Percentiles rank a stretch among this genome's conserved stretches.
Evolutionary conservation across 345 rosid genomes (phyloP).

Genomic region (Eutrema heterophyllum): DNA sequence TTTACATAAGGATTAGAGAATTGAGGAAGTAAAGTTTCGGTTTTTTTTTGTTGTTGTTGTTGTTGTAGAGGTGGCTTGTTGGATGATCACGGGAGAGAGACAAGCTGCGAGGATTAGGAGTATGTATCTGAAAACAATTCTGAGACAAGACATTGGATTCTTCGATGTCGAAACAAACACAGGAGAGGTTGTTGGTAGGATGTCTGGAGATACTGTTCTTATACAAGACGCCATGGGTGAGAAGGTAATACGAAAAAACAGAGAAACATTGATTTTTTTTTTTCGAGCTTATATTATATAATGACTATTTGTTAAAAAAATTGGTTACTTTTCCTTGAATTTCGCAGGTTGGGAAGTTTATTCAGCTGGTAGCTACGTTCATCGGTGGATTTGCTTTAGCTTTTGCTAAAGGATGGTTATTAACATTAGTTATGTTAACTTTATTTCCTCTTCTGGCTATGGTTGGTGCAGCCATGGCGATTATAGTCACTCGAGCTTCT

Average conservation of each 20-base stretch:
- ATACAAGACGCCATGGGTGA: conserved; percentile 94
- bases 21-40: no score
- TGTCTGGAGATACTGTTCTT: conserved; percentile 88
- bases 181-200: conserved; percentile 79
- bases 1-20: no score
- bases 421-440: conserved; percentile 60
- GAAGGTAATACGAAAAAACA: conserved; percentile 39
- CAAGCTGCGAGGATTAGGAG: conserved; percentile 64
- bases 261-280: not conserved
- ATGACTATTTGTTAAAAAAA: not conserved
- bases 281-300: no score
- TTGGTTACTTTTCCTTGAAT: not conserved
- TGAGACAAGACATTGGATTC: conserved; percentile 70
- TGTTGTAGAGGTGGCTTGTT: conserved; percentile 65
- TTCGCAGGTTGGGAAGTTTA: conserved; percentile 72
- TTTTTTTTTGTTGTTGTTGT: not conserved
- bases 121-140: conserved; percentile 55
- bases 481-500: conserved; percentile 49
- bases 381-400: conserved; percentile 61
- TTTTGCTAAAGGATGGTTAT: conserved; percentile 74
- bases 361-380: conserved; percentile 62
- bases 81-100: conserved; percentile 87
- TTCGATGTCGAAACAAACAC: conserved; percentile 76
- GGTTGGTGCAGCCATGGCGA: conserved; percentile 54
- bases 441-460: conserved; percentile 55